Conservation (phyloP, 306 rosid species). For the Biancaea sappan region DNA sequence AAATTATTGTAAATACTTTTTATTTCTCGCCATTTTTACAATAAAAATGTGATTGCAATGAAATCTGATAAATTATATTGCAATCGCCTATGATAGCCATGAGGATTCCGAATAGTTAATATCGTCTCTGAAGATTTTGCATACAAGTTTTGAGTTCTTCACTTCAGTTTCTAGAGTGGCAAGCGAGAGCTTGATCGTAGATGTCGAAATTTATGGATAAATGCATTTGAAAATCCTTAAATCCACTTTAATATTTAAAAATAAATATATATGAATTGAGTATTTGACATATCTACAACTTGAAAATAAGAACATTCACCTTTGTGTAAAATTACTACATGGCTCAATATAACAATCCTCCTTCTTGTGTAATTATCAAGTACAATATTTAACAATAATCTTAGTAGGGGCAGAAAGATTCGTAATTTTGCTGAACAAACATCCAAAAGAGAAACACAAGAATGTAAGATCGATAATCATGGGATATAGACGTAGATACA, state of each 20-base stretch:
- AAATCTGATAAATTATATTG: too few species aligned
- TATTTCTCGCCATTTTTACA: background rate
- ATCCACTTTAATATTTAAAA: too few species aligned
- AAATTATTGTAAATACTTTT: too few species aligned
- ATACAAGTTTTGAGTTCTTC: background rate
- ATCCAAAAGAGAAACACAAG: slow-evolving; percentile 36
- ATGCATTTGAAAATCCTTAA: too few species aligned
- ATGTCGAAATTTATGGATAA: background rate
- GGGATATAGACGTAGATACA: slow-evolving; percentile 56
- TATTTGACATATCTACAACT: background rate
- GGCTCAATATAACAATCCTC: background rate
- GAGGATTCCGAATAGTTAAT: too few species aligned
- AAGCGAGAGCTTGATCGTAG: background rate
- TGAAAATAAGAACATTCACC: slow-evolving; percentile 2
- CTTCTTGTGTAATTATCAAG: background rate
- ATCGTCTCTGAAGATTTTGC: too few species aligned
- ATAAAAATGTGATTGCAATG: background rate
- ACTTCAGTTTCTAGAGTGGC: background rate
- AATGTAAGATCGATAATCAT: slow-evolving; percentile 44
- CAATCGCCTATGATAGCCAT: too few species aligned
- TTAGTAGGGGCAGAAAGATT: slow-evolving; percentile 4
- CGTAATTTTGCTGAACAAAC: slow-evolving; percentile 30
- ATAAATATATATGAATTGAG: too few species aligned
- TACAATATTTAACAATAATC: slow-evolving; percentile 27
- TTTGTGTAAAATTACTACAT: background rate